Evolutionary conservation across 805 yeast species (phyloP).

Genomic region (Wickerhamia fluorescens): DNA sequence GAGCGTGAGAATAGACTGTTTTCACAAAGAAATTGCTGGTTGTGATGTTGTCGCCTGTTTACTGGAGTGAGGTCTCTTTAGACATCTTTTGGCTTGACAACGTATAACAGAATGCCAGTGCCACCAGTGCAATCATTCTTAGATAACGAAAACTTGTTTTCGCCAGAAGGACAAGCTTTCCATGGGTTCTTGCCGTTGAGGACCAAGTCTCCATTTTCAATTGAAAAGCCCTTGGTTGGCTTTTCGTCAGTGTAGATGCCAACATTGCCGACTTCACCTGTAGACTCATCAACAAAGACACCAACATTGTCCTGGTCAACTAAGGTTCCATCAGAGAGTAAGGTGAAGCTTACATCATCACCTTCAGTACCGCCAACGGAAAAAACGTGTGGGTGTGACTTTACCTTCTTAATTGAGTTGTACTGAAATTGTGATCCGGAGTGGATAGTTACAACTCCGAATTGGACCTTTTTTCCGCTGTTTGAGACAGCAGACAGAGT

Average conservation of each 20-base stretch:
- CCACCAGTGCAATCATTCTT: slow-evolving; percentile 23
- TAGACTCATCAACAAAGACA: slow-evolving; percentile 18
- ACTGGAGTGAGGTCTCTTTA: no score
- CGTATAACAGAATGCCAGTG: slow-evolving; percentile 18
- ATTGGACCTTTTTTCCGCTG: slow-evolving; percentile 7
- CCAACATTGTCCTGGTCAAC: slow-evolving; percentile 25
- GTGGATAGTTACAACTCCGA: slow-evolving; percentile 15
- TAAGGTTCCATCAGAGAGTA: slow-evolving; percentile 20
- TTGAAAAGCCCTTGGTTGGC: slow-evolving; percentile 33
- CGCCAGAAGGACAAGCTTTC: slow-evolving; percentile 31
- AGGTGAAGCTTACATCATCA: slow-evolving; percentile 15
- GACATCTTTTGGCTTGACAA: slow-evolving; percentile 7
- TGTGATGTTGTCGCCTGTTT: no score
- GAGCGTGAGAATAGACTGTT: no score
- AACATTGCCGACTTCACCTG: slow-evolving; percentile 28
- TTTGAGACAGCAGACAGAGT: slow-evolving; percentile 3
- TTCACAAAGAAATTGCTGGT: no score
- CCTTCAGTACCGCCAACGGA: slow-evolving; percentile 28
- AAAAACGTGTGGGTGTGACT: slow-evolving; percentile 25
- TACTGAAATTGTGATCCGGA: slow-evolving; percentile 22
- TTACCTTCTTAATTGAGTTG: slow-evolving; percentile 20
- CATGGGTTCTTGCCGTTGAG: slow-evolving; percentile 28
- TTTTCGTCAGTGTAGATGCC: slow-evolving; percentile 25
- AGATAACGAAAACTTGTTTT: slow-evolving; percentile 17
- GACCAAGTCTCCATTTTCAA: slow-evolving; percentile 29